Base-by-base conservation (phyloP, 2,329 filamentous ascomycete species). In the Xenoacremonium recifei region DNA sequence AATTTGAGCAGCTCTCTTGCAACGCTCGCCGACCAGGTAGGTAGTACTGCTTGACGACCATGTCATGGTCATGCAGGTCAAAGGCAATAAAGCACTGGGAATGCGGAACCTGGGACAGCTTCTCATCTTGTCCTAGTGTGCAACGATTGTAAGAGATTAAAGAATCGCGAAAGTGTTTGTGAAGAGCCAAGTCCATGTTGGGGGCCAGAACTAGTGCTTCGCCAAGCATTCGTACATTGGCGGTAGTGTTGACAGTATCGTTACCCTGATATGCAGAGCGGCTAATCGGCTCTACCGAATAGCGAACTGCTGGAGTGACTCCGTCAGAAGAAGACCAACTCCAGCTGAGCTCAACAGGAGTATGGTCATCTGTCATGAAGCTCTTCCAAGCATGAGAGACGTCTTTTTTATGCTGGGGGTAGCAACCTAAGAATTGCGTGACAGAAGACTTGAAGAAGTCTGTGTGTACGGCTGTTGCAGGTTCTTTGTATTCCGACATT, bases 301-400 rank as follows among this genome's bases (percentile, higher is more conserved):
- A 66, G 2, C 63, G 48, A 15, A 68, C 51, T 1, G 39, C 55
- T n/a, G 64, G 62, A 2, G 38, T 30, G 1, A 40, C 35, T 3
- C n/a, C 21, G 0, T 51, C 49, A 2, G 43, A 44, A 2, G 43
- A 44, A n/a, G 39, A 21, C 53, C 60, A 67, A 13, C 60, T 59
- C 66, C 66, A 68, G 46, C 65, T 69, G 3, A 68, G 42, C 46
- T 69, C 65, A 6, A 68, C 49, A 0, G 66, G 67, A 2, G 53
- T 62, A 33, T 60, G 45, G 37, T 69, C 60, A 35, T 70, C 67
- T 3, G 65, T 69, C 64, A 69, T 68, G 43, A 67, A 69, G 44
- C 66, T 68, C 40, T 56, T 49, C 65, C 65, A 66, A 27, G 13
- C 9, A 9, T 27, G 9, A 9, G 23, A 13, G 23, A 13, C 23